phyloP scores from a whole-genome alignment of 2,329 filamentous ascomycete genomes.

The Monosporascus sp. region DNA sequence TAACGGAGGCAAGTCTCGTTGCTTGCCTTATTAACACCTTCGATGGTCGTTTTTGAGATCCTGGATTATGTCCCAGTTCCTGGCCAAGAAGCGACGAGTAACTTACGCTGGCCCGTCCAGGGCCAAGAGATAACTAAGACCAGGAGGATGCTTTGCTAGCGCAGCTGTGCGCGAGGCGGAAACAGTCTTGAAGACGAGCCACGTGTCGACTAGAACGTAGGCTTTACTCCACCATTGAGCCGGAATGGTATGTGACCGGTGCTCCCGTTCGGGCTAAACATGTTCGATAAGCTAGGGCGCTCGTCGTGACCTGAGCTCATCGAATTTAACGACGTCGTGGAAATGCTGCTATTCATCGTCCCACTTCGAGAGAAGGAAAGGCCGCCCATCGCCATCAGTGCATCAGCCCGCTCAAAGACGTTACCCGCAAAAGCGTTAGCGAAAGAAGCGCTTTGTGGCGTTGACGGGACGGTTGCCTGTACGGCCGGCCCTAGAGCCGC shows the following conservation, averaged over 20 bases:
- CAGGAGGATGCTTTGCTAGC: background rate
- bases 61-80: no score
- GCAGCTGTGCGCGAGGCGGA: background rate
- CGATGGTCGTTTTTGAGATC: background rate
- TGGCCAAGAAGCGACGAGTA: no score
- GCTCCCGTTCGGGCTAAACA: conserved; percentile 23
- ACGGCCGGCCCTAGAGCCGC: conserved; percentile 85
- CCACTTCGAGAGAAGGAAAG: conserved; percentile 52
- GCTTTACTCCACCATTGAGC: conserved; percentile 25
- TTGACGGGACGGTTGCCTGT: conserved; percentile 80
- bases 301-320: conserved; percentile 24
- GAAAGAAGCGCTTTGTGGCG: conserved; percentile 55
- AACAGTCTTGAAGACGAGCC: conserved; percentile 12
- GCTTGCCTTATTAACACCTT: background rate
- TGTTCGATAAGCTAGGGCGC: conserved; percentile 18
- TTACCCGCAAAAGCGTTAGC: conserved; percentile 49
- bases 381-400: conserved; percentile 52
- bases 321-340: conserved; percentile 25
- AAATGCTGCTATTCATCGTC: conserved; percentile 33
- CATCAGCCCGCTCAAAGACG: conserved; percentile 56
- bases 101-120: no score
- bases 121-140: no score
- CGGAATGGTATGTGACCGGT: conserved; percentile 14
- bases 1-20: background rate
- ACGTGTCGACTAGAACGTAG: conserved; percentile 25